Evolutionary conservation across 2,329 filamentous ascomycete species (phyloP).

Genomic region (Xylariaceae sp.): DNA sequence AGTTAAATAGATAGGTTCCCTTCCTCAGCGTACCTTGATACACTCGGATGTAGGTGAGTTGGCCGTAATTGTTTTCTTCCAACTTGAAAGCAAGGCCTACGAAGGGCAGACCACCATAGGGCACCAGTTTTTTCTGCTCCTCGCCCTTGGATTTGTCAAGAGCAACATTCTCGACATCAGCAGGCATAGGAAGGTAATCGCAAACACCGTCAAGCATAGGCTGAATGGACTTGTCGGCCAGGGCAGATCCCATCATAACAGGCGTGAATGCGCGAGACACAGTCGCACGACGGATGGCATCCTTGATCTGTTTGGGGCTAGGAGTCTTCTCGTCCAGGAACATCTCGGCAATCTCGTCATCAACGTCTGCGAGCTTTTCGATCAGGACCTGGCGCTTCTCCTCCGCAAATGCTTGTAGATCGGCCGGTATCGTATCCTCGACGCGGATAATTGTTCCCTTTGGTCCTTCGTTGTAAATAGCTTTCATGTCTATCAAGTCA

Average conservation of each 20-base stretch:
- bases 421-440: conserved; percentile 77
- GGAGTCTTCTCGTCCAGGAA: conserved; percentile 86
- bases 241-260: conserved; percentile 92
- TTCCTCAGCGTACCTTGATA: conserved; percentile 92
- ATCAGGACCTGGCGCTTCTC: conserved; percentile 84
- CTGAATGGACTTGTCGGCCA: conserved; percentile 92
- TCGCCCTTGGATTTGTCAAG: conserved; percentile 79
- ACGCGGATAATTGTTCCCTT: conserved; percentile 74
- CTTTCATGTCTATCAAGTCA: conserved; percentile 86
- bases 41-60: conserved; percentile 96
- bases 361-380: conserved; percentile 93
- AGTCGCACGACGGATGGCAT: conserved; percentile 87
- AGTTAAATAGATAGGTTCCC: conserved; percentile 88
- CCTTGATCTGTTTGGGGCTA: conserved; percentile 78
- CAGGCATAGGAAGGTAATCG: conserved; percentile 90
- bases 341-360: conserved; percentile 94
- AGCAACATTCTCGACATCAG: conserved; percentile 83
- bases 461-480: conserved; percentile 85
- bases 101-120: conserved; percentile 90
- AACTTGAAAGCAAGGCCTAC: conserved; percentile 97
- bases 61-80: conserved; percentile 97
- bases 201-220: conserved; percentile 95
- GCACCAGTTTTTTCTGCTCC: conserved; percentile 77
- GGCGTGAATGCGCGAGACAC: conserved; percentile 85
- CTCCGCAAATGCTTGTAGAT: conserved; percentile 68